A percentile compares a stretch with the other conserved stretches of the same genome.
Conservation (phyloP, 2,329 filamentous ascomycete genomes). For the Sporothrix euskadiensis region DNA sequence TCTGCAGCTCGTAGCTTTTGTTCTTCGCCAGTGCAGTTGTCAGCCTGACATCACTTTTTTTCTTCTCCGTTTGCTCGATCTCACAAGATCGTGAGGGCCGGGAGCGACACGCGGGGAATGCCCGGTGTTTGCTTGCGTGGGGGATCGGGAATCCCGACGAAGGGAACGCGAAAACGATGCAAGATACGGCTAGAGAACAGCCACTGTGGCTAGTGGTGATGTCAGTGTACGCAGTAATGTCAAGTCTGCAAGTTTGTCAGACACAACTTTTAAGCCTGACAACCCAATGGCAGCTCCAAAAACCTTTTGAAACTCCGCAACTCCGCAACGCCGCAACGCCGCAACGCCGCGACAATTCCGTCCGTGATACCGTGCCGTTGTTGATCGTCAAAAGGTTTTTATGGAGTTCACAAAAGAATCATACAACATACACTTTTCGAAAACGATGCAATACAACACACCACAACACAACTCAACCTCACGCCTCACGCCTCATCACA, state of each 20-base stretch:
- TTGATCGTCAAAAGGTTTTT: neutral
- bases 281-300: no score
- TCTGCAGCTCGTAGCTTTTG: neutral
- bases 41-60: neutral
- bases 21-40: neutral
- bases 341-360: neutral
- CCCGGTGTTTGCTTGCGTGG: conserved; percentile 2
- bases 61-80: neutral
- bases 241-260: neutral
- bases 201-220: conserved; percentile 1
- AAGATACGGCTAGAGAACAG: neutral
- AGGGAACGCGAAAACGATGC: neutral
- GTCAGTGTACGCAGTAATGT: neutral
- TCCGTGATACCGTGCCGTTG: neutral
- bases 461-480: neutral
- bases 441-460: neutral
- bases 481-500: no score
- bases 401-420: neutral
- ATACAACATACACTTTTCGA: neutral
- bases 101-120: neutral
- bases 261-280: neutral
- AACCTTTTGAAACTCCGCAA: neutral
- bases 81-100: neutral
- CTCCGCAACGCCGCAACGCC: conserved; percentile 5
- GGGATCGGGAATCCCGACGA: neutral